A percentile compares a stretch with the other conserved stretches of the same genome.
These are phyloP conservation scores for Dactylis glomerata DNA, from an alignment of 176 grass and related monocot genomes.

Conservation along the genomic window DNA sequence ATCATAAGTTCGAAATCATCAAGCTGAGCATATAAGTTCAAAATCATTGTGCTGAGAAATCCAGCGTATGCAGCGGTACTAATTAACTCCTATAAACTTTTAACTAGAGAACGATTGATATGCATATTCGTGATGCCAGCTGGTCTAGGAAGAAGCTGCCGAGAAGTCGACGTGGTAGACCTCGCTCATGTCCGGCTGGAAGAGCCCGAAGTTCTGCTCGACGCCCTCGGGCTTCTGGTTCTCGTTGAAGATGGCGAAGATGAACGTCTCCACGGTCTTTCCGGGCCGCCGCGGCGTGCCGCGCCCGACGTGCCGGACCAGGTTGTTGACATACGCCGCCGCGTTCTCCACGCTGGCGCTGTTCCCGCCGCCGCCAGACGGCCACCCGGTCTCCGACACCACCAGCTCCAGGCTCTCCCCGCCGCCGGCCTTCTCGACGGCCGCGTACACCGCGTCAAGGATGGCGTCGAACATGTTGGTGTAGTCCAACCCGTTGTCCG, in stretches of 20 bases:
- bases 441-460: slow-evolving; percentile 66
- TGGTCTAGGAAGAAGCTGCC: not conserved
- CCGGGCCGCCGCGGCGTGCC: slow-evolving; percentile 72
- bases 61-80: not conserved
- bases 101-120: not conserved
- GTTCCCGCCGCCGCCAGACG: slow-evolving; percentile 57
- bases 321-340: slow-evolving; percentile 68
- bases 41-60: not conserved
- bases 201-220: slow-evolving; percentile 80
- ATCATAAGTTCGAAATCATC: too few relatives aligned
- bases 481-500: slow-evolving; percentile 49
- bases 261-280: slow-evolving; percentile 70
- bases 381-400: slow-evolving; percentile 92
- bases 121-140: not conserved
- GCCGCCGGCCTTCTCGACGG: slow-evolving; percentile 61
- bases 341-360: slow-evolving; percentile 73
- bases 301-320: slow-evolving; percentile 43
- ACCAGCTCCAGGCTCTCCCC: slow-evolving; percentile 40
- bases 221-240: slow-evolving; percentile 76
- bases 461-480: slow-evolving; percentile 94
- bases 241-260: slow-evolving; percentile 98
- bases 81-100: not conserved
- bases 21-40: not conserved
- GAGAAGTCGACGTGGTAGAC: slow-evolving; percentile 85
- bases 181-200: slow-evolving; percentile 80